Percentiles rank a stretch among this genome's conserved stretches.
Evolutionary conservation across 495 filamentous ascomycete species (phyloP).

Genomic region (Collariella sp.): DNA sequence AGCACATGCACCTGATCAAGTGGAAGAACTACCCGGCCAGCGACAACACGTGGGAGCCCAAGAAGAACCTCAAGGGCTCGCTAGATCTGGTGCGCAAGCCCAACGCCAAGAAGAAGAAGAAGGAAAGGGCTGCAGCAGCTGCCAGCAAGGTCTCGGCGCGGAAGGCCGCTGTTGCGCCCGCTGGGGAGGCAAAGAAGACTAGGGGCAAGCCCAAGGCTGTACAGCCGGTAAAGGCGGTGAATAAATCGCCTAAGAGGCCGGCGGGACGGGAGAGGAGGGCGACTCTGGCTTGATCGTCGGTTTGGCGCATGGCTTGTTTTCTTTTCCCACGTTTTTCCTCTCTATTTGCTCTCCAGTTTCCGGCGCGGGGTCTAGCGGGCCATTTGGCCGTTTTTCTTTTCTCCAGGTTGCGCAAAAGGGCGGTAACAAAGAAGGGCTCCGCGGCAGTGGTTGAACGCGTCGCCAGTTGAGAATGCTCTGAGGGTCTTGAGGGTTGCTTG

Average conservation of each 20-base stretch:
- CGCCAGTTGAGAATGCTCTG: not conserved
- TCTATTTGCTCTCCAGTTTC: not conserved
- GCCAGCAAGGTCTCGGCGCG: not conserved
- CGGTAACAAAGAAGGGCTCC: not conserved
- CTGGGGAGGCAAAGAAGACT: slow-evolving; percentile 1
- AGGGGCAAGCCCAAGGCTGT: slow-evolving; percentile 8
- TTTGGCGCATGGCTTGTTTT: not conserved
- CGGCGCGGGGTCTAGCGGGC: not conserved
- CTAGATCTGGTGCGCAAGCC: slow-evolving; percentile 20
- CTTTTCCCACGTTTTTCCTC: not conserved
- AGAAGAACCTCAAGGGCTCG: slow-evolving; percentile 24
- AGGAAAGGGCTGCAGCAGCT: slow-evolving; percentile 4
- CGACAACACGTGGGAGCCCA: slow-evolving; percentile 40
- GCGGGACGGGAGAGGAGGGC: slow-evolving; percentile 3
- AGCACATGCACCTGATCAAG: slow-evolving; percentile 33
- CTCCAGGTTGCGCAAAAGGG: not conserved
- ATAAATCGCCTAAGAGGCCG: slow-evolving; percentile 8
- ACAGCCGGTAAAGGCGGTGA: slow-evolving; percentile 7
- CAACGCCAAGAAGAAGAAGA: slow-evolving; percentile 23
- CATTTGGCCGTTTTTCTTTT: not conserved
- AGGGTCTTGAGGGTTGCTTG: not conserved
- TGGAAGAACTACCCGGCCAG: slow-evolving; percentile 30
- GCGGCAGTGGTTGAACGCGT: not conserved
- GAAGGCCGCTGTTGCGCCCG: not conserved
- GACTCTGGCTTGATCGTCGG: not conserved